phyloP scores from a whole-genome alignment of 139 green algal genomes.

The Micractinium conductrix region DNA sequence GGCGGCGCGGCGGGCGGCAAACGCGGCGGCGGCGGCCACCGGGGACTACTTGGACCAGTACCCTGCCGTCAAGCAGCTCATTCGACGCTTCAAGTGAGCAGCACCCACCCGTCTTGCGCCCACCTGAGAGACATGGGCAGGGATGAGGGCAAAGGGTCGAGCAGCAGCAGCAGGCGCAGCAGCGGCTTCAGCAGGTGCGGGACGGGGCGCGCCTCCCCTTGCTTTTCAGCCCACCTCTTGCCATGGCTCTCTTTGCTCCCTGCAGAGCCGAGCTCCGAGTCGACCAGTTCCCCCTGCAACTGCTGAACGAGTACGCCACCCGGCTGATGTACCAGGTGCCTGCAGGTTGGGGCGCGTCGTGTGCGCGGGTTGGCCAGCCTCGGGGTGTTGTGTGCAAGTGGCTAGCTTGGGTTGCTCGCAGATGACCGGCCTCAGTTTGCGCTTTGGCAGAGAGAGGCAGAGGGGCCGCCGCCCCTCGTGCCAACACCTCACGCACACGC shows the following conservation, averaged over 20 bases:
- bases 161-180: background rate
- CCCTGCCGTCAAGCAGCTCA: slow-evolving; percentile 6
- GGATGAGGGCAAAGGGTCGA: background rate
- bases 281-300: background rate
- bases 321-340: slow-evolving; percentile 5
- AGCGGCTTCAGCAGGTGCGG: too few relatives aligned
- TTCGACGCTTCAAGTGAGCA: slow-evolving; percentile 29
- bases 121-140: background rate
- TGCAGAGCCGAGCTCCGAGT: slow-evolving; percentile 2
- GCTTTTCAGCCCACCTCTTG: background rate
- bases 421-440: too few relatives aligned
- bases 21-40: background rate
- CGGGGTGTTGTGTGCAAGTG: too few relatives aligned
- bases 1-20: background rate
- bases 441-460: too few relatives aligned
- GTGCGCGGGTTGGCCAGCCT: too few relatives aligned
- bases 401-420: too few relatives aligned
- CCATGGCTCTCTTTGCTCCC: background rate
- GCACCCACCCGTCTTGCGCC: background rate
- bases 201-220: too few relatives aligned
- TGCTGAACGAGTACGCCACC: slow-evolving; percentile 26
- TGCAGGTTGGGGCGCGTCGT: background rate
- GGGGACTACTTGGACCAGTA: slow-evolving; percentile 17
- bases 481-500: too few relatives aligned
- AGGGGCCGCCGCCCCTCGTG: too few relatives aligned